Evolutionary conservation across 805 yeast genomes (phyloP).

Genomic region (Barnettozyma wickerhamii): DNA sequence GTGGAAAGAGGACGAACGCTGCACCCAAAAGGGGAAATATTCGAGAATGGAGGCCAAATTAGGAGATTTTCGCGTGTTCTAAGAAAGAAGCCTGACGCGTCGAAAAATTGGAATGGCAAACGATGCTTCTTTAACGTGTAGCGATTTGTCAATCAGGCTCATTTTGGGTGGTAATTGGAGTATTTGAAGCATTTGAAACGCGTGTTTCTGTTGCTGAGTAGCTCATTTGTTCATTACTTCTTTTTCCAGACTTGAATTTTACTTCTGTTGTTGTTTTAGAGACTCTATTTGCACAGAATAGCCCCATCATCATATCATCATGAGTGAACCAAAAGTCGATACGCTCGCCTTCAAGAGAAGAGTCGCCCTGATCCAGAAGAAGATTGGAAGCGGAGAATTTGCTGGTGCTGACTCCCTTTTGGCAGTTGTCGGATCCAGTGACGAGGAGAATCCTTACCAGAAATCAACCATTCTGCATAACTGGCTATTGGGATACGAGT

Average conservation of each 20-base stretch:
- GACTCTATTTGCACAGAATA: too few relatives aligned
- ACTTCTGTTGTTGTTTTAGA: too few relatives aligned
- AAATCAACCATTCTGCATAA: constrained; percentile 82
- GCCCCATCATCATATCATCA: too few relatives aligned
- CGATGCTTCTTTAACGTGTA: too few relatives aligned
- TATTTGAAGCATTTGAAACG: neutral
- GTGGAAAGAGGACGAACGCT: too few relatives aligned
- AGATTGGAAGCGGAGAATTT: constrained; percentile 25
- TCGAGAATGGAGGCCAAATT: neutral
- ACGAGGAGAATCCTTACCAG: constrained; percentile 85
- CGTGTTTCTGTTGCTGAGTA: neutral
- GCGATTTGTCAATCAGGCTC: too few relatives aligned
- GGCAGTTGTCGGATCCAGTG: constrained; percentile 78
- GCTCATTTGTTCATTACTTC: neutral
- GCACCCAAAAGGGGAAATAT: neutral
- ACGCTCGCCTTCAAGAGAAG: constrained; percentile 48
- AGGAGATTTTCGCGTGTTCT: neutral
- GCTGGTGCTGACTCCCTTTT: constrained; percentile 47
- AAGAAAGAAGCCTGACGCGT: too few relatives aligned
- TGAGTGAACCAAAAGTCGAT: constrained; percentile 61
- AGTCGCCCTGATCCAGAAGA: constrained; percentile 39
- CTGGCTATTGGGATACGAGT: constrained; percentile 93
- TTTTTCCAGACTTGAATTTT: too few relatives aligned
- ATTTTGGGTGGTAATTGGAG: too few relatives aligned
- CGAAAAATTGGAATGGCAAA: neutral